Evolutionary conservation across 2,329 filamentous ascomycete species (phyloP).

Genomic region (Alternaria ethzedia): DNA sequence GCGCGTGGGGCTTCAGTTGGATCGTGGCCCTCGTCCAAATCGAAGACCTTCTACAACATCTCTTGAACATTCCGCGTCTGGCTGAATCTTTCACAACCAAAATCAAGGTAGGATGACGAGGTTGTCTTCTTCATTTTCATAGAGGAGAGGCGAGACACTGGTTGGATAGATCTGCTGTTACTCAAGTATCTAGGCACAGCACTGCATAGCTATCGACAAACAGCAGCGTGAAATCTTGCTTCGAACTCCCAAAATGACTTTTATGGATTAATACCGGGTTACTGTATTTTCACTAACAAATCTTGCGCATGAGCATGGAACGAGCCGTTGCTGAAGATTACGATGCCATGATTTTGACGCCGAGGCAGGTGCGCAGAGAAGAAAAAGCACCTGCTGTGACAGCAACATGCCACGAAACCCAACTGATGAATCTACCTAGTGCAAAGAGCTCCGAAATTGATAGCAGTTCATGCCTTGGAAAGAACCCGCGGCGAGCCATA

Average conservation of each 20-base stretch:
- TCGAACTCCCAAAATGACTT: constrained; percentile 2
- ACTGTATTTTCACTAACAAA: constrained; percentile 10
- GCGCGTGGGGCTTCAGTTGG: not conserved
- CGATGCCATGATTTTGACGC: constrained; percentile 11
- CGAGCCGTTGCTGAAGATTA: constrained; percentile 8
- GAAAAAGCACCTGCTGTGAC: constrained; percentile 20
- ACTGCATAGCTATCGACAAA: not conserved
- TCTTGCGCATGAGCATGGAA: constrained; percentile 14
- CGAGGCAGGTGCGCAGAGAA: constrained; percentile 18
- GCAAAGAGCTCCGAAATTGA: constrained; percentile 20
- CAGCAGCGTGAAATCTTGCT: not conserved
- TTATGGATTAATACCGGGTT: constrained; percentile 21
- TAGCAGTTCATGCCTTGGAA: constrained; percentile 21
- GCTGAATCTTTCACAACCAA: not conserved
- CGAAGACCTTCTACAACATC: not conserved
- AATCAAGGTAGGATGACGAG: not conserved
- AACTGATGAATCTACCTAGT: not conserved
- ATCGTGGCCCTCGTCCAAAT: not conserved
- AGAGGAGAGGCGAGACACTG: not conserved
- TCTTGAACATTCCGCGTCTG: not conserved
- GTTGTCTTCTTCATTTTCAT: not conserved
- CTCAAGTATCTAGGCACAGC: not conserved
- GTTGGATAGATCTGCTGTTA: not conserved
- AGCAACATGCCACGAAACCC: constrained; percentile 35
- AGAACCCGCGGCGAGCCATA: constrained; percentile 20